Conservation (phyloP, 1,139 yeast species). For the Ashbya aceris region DNA sequence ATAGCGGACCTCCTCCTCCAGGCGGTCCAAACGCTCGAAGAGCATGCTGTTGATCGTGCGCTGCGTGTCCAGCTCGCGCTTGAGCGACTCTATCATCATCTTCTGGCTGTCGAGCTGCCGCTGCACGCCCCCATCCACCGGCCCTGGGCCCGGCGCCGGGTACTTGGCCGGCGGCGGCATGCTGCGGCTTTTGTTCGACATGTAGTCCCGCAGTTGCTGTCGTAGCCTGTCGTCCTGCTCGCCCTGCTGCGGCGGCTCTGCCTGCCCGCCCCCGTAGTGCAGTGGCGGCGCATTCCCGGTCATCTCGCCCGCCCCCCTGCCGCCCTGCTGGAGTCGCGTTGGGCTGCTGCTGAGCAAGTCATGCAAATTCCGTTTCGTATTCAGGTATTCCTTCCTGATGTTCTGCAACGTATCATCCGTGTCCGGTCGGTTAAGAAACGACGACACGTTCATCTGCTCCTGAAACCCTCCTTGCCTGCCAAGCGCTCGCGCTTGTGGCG, state of each 20-base stretch:
- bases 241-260: neutral
- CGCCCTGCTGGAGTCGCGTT: slow-evolving; percentile 5
- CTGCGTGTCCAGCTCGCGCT: slow-evolving; percentile 7
- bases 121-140: neutral
- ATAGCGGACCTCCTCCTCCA: slow-evolving; percentile 7
- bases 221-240: slow-evolving; percentile 13
- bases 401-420: slow-evolving; percentile 26
- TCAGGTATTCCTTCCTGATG: slow-evolving; percentile 23
- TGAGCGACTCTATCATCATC: slow-evolving; percentile 6
- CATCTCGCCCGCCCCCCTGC: slow-evolving; percentile 1
- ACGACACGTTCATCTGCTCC: slow-evolving; percentile 5
- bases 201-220: slow-evolving; percentile 13
- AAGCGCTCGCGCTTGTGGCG: too few species aligned
- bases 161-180: slow-evolving; percentile 3
- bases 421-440: slow-evolving; percentile 19
- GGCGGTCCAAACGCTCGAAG: slow-evolving; percentile 4
- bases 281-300: neutral
- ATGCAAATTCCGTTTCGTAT: slow-evolving; percentile 19
- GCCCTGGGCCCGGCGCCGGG: neutral
- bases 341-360: slow-evolving; percentile 14
- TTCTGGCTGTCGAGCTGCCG: slow-evolving; percentile 3
- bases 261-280: slow-evolving; percentile 1
- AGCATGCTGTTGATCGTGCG: slow-evolving; percentile 6
- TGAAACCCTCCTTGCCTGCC: too few species aligned
- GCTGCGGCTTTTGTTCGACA: slow-evolving; percentile 5